These are phyloP conservation scores for Cercospora sp. DNA, from an alignment of 2,329 filamentous ascomycete species.

Conservation along the genomic window DNA sequence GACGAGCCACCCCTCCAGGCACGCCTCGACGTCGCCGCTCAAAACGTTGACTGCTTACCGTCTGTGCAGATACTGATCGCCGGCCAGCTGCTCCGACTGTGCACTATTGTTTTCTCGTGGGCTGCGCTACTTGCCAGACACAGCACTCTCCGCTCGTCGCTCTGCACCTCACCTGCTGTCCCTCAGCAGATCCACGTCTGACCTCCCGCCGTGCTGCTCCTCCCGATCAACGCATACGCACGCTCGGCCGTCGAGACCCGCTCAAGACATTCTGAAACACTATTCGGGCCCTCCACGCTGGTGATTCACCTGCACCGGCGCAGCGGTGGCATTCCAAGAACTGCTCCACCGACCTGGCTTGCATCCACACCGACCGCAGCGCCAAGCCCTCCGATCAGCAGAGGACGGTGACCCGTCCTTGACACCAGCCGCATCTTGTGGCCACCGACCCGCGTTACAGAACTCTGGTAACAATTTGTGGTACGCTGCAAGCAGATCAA, in stretches of 20 bases:
- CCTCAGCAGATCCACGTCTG: conserved; percentile 8
- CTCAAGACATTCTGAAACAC: conserved; percentile 28
- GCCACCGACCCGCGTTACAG: conserved; percentile 30
- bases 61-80: conserved; percentile 28
- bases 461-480: conserved; percentile 28
- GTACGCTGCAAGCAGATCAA: conserved; percentile 28
- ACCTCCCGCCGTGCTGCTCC: conserved; percentile 9
- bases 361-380: conserved; percentile 29
- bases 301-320: conserved; percentile 33
- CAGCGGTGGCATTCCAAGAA: conserved; percentile 33
- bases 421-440: conserved; percentile 29
- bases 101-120: conserved; percentile 14
- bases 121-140: conserved; percentile 16
- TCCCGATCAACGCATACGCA: conserved; percentile 16
- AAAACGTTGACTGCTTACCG: conserved; percentile 16
- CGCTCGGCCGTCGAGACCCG: conserved; percentile 18
- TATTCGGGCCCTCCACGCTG: conserved; percentile 23
- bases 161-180: conserved; percentile 3
- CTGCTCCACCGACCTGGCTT: conserved; percentile 36
- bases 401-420: conserved; percentile 24
- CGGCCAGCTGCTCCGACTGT: conserved; percentile 21
- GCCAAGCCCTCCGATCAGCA: conserved; percentile 29
- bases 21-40: conserved; percentile 8
- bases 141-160: not conserved
- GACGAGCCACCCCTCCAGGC: conserved; percentile 16